A percentile compares a stretch with the other conserved stretches of the same genome.
Evolutionary conservation across 1,139 yeast species (phyloP).

Genomic region (Meyerozyma smithsonii): DNA sequence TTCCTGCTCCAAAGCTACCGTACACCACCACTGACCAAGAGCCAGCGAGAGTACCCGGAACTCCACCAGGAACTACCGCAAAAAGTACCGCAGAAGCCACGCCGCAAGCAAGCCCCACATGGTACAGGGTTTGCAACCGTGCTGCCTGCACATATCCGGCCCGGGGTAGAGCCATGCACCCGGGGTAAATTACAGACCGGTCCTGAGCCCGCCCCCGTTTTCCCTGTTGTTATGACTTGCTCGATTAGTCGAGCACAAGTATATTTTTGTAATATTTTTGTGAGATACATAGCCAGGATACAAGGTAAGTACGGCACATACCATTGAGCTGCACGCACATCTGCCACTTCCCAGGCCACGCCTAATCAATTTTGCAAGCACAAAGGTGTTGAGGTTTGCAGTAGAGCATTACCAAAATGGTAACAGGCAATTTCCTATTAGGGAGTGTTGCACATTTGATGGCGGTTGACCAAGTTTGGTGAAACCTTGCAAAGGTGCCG

Average conservation of each 20-base stretch:
- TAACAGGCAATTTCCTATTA: slow-evolving; percentile 3
- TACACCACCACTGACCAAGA: no score
- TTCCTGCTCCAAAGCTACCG: no score
- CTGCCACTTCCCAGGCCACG: neutral
- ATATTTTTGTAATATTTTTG: neutral
- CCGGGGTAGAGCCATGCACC: neutral
- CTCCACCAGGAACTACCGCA: no score
- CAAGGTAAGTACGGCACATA: slow-evolving; percentile 1
- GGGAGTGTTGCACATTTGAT: slow-evolving; percentile 3
- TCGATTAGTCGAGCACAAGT: slow-evolving; percentile 1
- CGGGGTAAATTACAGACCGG: neutral
- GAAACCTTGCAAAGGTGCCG: neutral
- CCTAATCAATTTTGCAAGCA: neutral
- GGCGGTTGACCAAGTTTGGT: neutral
- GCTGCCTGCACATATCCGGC: neutral
- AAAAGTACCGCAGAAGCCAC: no score
- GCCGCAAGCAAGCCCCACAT: no score
- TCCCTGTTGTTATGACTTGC: slow-evolving; percentile 3
- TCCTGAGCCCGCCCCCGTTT: slow-evolving; percentile 2
- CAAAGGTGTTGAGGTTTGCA: neutral
- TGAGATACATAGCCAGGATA: neutral
- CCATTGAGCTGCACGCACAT: neutral
- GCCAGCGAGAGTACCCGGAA: no score
- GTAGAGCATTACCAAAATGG: slow-evolving; percentile 2
- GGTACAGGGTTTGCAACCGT: neutral